These are phyloP conservation scores for Globisporangium radiosum DNA, from an alignment of 352 stramenopile genomes.

Conservation along the genomic window DNA sequence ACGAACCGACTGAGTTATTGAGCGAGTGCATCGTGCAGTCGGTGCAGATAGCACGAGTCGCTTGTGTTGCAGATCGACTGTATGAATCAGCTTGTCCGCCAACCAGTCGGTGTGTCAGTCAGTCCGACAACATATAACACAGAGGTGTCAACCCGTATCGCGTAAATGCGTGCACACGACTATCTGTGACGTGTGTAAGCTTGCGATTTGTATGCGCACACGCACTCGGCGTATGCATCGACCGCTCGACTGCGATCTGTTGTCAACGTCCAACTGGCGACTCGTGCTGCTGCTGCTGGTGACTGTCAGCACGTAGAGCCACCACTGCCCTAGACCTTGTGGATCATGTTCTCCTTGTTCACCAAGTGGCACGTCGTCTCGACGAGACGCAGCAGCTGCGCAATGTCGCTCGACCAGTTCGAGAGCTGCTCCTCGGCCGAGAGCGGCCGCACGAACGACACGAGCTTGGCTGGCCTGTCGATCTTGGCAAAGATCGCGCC, in stretches of 20 bases:
- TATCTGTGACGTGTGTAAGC: too few species aligned
- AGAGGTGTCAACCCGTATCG: too few species aligned
- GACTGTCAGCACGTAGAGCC: too few species aligned
- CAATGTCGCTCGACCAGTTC: conserved; percentile 96
- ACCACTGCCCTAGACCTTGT: conserved; percentile 70
- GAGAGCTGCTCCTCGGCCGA: conserved; percentile 92
- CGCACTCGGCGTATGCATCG: too few species aligned
- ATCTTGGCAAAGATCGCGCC: conserved; percentile 96
- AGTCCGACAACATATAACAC: too few species aligned
- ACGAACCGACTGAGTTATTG: too few species aligned
- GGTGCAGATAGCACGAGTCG: not conserved
- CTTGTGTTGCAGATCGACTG: too few species aligned
- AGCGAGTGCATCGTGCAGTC: not conserved
- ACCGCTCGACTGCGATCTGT: not conserved
- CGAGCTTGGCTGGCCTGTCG: conserved; percentile 94
- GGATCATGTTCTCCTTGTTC: conserved; percentile 99
- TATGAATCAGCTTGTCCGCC: too few species aligned
- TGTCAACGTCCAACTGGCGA: not conserved
- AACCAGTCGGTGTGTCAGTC: too few species aligned
- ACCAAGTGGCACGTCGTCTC: conserved; percentile 98
- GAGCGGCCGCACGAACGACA: conserved; percentile 90
- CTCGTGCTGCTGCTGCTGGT: not conserved
- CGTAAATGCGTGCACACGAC: too few species aligned
- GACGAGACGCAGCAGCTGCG: conserved; percentile 92
- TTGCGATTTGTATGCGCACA: too few species aligned